Evolutionary conservation across 2,329 filamentous ascomycete genomes (phyloP).

Genomic region (Fonsecaea multimorphosa): DNA sequence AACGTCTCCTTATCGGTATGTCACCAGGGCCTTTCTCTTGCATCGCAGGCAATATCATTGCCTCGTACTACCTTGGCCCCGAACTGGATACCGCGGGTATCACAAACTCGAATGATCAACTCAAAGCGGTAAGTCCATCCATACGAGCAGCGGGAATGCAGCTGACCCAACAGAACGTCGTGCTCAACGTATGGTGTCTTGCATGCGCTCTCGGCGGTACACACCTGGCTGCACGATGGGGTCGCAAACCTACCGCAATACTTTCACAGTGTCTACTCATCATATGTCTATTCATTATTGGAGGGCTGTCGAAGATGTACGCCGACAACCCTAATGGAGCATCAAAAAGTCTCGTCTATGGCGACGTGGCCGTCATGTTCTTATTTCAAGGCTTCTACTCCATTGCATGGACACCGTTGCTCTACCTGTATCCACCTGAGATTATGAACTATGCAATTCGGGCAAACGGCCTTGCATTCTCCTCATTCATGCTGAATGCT

Average conservation of each 20-base stretch:
- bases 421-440: conserved; percentile 58
- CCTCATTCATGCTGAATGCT: conserved; percentile 19
- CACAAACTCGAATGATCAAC: conserved; percentile 50
- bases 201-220: conserved; percentile 52
- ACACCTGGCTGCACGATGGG: conserved; percentile 50
- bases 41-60: conserved; percentile 47
- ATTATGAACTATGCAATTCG: conserved; percentile 58
- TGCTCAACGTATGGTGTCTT: conserved; percentile 60
- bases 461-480: conserved; percentile 34
- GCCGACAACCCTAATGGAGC: conserved; percentile 29
- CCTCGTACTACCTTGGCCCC: conserved; percentile 51
- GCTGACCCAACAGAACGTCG: conserved; percentile 49
- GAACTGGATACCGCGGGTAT: conserved; percentile 57
- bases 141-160: background rate
- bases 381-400: conserved; percentile 59
- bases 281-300: conserved; percentile 59
- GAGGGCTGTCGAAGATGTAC: conserved; percentile 54
- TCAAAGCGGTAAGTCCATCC: conserved; percentile 45
- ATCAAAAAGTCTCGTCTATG: conserved; percentile 47
- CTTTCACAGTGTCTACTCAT: conserved; percentile 42
- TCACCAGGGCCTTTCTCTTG: conserved; percentile 16
- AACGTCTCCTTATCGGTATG: conserved; percentile 17
- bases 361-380: conserved; percentile 57
- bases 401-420: conserved; percentile 57
- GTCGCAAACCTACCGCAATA: conserved; percentile 49